A percentile compares a stretch with the other conserved stretches of the same genome.
Conservation (phyloP, 2,329 filamentous ascomycete species). For the Alternaria gansuensis region DNA sequence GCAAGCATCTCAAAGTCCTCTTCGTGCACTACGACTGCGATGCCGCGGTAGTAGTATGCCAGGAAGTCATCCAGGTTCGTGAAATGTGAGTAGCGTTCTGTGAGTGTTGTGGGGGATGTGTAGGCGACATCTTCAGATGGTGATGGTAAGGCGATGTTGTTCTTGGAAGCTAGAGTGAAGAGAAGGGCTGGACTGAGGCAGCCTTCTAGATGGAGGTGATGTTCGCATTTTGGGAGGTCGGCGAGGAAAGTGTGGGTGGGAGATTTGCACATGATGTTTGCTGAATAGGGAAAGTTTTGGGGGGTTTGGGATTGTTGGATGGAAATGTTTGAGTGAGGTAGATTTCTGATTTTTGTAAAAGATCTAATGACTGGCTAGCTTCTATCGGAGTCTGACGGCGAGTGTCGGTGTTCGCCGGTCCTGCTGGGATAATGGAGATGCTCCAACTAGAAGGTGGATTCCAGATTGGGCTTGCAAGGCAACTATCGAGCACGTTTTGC, state of each 20-base stretch:
- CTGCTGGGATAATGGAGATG: conserved; percentile 8
- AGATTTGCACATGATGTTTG: conserved; percentile 31
- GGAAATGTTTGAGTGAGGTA: not conserved
- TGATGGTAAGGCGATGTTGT: conserved; percentile 67
- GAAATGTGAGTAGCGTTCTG: conserved; percentile 72
- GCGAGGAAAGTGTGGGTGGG: conserved; percentile 33
- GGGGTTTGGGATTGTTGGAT: not conserved
- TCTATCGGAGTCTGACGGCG: conserved; percentile 6
- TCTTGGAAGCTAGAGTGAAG: conserved; percentile 73
- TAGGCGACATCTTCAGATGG: conserved; percentile 68
- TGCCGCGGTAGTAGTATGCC: conserved; percentile 79
- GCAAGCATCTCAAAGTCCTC: conserved; percentile 78
- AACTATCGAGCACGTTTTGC: not conserved
- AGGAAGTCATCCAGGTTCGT: conserved; percentile 79
- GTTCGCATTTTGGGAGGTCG: conserved; percentile 78
- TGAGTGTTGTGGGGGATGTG: conserved; percentile 66
- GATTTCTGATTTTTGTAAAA: not conserved
- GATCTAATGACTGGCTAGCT: not conserved
- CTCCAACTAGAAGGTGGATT: conserved; percentile 3
- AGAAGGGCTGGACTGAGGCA: conserved; percentile 74
- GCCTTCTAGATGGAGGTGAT: conserved; percentile 82
- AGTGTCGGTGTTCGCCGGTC: conserved; percentile 14
- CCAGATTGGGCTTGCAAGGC: not conserved
- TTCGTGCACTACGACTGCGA: conserved; percentile 71
- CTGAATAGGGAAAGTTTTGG: not conserved